Conservation (phyloP, 108 stramenopile species). For the Nitzschia sp. region DNA sequence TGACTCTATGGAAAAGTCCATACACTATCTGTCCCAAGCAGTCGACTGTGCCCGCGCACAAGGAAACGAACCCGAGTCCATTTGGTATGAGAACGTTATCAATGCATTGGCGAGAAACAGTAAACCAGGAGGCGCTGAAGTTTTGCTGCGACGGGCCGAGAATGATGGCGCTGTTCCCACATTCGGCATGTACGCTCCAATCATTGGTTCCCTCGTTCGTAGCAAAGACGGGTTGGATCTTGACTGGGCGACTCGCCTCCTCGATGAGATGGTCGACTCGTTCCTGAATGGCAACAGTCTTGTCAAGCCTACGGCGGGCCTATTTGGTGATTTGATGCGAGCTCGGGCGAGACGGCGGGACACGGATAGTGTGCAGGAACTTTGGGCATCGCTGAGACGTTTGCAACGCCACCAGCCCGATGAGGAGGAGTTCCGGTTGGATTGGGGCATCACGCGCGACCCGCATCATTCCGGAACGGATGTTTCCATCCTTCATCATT, state of each 20-base stretch:
- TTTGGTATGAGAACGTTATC: neutral
- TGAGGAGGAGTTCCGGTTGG: neutral
- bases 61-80: neutral
- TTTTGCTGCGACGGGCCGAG: neutral
- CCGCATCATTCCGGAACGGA: neutral
- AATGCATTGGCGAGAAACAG: neutral
- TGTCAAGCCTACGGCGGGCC: neutral
- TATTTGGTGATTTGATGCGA: constrained; percentile 2
- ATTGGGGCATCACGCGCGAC: neutral
- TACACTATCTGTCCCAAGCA: neutral
- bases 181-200: neutral
- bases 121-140: neutral
- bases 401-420: neutral
- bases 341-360: neutral
- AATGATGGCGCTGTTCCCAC: neutral
- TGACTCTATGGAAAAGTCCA: neutral
- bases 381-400: neutral
- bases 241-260: constrained; percentile 4
- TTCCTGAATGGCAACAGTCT: neutral
- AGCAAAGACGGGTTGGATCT: neutral
- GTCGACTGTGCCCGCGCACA: neutral
- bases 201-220: neutral
- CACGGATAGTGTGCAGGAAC: neutral
- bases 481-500: constrained; percentile 16
- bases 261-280: constrained; percentile 8